Base-by-base conservation (phyloP, 2,329 filamentous ascomycete species). In the Pseudogymnoascus sp. region DNA sequence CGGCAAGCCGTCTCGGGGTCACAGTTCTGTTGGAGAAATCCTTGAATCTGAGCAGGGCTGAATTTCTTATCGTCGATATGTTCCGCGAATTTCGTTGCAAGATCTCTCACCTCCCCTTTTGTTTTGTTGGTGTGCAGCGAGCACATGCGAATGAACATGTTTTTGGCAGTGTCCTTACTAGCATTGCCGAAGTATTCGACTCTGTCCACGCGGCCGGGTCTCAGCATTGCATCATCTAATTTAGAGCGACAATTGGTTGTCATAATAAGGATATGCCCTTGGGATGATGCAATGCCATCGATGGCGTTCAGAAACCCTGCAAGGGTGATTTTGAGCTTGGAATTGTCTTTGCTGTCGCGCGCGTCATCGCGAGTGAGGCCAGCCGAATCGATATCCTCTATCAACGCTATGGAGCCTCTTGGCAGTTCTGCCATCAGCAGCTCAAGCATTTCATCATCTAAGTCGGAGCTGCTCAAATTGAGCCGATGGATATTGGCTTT, bases 301-400 rank as follows among this genome's bases (percentile, higher is more conserved):
- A 96, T 91, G 65, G 89, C 88, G 74, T 96, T 96, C 62, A 96
- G 81, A 1, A 96, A 81, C 0, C 90, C 90, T 0, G 89, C 90
- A 1, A 95, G 81, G 0, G 89, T 90, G 68, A 93, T 90, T 43
- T 3, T 43, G 8, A 16, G 21, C 16, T 43, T 10, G 16, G 4
- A 4, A 43, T 64, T 62, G 6, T 62, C 3, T 45, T 10, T 37
- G n/a, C 21, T 16, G 51, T 28, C 34, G 39, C 1, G 16, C 11
- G 61, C 66, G 0, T 69, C 68, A 10, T 76, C 75, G 10, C 83
- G 79, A 5, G 79, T 77, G 31, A 90, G 73, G 1, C 85, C 85
- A 2, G 86, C 85, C 1, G 83, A 84, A 70, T 90, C 87, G 64
- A 90, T 88, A 67, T 90, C 87, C 72, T 90, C 87, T 0, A 90